Base-by-base conservation (phyloP, 2,329 filamentous ascomycete species). In the Xylaria multiplex region DNA sequence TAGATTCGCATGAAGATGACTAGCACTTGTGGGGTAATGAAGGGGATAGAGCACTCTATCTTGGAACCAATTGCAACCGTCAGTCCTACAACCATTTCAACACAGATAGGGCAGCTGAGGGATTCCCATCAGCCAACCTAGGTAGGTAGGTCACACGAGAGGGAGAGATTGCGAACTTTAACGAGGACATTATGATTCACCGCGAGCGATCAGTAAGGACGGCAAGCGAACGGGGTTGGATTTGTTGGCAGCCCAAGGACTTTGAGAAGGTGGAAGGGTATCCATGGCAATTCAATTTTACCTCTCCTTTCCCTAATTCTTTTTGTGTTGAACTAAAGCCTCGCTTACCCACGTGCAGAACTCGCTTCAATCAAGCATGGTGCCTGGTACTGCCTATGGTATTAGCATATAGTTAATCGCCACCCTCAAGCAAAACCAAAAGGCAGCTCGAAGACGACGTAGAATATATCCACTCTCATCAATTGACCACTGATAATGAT, bases 51-150 rank as follows among this genome's bases (percentile, higher is more conserved):
- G 37, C 64, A 55, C 37, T 59, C 49, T 46, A 52, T 43, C n/a
- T 22, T 24, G n/a, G 40, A 27, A 32, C 65, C 65, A 67, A 67
- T 64, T 52, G 61, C 48, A 61, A 45, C 42, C 8, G 37, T 35
- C 35, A 7, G 37, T 45, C 35, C 32, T 48, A 27, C 55, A 52
- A 58, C 45, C 55, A 64, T 30, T 27, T 60, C 22, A 13, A 37
- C 45, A n/a, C 19, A 56, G 24, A 24, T 11, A 52, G 35, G 59
- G 46, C 30, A 37, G 52, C 49, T 42, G 24, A 35, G 27, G 45
- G 16, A 46, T 35, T 53, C 32, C 35, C 22, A 27, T 43, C 19
- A 22, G 40, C 13, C 6, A 35, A 43, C 16, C 27, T 27, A 27
- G 27, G 27, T 27, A 27, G 27, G 27, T 27, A 27, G 27, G 43